Percentiles rank a stretch among this genome's conserved stretches.
phyloP scores from a whole-genome alignment of 495 filamentous ascomycete genomes.

The Glonium stellatum region DNA sequence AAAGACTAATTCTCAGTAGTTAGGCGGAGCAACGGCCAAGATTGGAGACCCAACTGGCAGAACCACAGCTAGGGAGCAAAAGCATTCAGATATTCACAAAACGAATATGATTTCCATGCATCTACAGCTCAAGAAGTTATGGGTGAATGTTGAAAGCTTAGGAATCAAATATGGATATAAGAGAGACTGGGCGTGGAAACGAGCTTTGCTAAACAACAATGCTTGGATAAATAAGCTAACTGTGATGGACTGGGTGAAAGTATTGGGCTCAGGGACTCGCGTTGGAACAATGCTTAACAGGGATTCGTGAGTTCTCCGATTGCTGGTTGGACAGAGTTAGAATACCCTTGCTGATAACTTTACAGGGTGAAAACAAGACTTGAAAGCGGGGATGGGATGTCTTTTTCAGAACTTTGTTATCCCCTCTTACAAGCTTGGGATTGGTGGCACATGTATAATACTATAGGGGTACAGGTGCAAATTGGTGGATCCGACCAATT shows the following conservation, averaged over 20 bases:
- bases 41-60: conserved; percentile 85
- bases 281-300: conserved; percentile 80
- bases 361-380: conserved; percentile 74
- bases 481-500: conserved; percentile 95
- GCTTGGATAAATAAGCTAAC: conserved; percentile 66
- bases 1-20: conserved; percentile 33
- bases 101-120: conserved; percentile 71
- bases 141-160: conserved; percentile 59
- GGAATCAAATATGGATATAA: conserved; percentile 53
- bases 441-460: conserved; percentile 75
- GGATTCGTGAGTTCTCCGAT: conserved; percentile 64
- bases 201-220: conserved; percentile 68
- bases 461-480: conserved; percentile 63
- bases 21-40: conserved; percentile 78
- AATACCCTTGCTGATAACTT: conserved; percentile 5
- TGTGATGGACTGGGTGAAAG: conserved; percentile 63
- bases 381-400: conserved; percentile 78
- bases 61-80: conserved; percentile 54
- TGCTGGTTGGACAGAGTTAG: conserved; percentile 13
- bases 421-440: conserved; percentile 95
- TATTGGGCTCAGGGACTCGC: conserved; percentile 63
- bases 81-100: conserved; percentile 49
- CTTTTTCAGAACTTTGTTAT: conserved; percentile 87
- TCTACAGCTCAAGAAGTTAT: conserved; percentile 72
- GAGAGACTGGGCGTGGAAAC: conserved; percentile 33